Evolutionary conservation across 1,284 basidiomycete species (phyloP).

Genomic region (Fomitopsis palustris): DNA sequence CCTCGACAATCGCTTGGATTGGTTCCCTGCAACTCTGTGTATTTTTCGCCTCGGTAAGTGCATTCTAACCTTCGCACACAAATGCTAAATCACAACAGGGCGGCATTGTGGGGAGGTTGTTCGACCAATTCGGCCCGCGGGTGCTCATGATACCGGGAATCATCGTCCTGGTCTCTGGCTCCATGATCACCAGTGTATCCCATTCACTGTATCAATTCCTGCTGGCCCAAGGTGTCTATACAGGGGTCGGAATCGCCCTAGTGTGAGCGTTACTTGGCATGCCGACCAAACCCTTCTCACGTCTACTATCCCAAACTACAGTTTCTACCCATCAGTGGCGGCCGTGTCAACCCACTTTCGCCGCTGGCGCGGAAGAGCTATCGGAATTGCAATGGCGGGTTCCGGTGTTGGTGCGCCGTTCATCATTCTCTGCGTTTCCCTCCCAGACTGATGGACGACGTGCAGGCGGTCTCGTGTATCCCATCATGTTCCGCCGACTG

Average conservation of each 20-base stretch:
- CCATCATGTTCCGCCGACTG: constrained; percentile 58
- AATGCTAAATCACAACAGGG: constrained; percentile 19
- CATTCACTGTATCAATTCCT: constrained; percentile 35
- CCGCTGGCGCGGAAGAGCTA: constrained; percentile 52
- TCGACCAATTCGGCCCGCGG: constrained; percentile 34
- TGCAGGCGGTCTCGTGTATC: constrained; percentile 65
- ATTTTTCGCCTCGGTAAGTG: constrained; percentile 37
- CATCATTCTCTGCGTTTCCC: background rate
- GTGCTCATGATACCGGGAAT: constrained; percentile 30
- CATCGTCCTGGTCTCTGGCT: constrained; percentile 30
- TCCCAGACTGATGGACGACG: background rate
- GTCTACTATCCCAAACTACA: constrained; percentile 2
- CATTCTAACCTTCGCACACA: background rate
- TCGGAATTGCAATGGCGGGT: constrained; percentile 41
- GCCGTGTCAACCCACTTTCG: constrained; percentile 48
- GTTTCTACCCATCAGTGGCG: constrained; percentile 27
- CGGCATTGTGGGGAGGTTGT: constrained; percentile 29
- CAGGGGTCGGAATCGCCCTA: constrained; percentile 33
- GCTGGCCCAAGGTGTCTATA: constrained; percentile 34
- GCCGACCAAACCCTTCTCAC: background rate
- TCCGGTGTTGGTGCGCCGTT: constrained; percentile 26
- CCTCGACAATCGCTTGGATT: constrained; percentile 45
- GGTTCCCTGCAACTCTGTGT: constrained; percentile 41
- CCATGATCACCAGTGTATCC: constrained; percentile 37
- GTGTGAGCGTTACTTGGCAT: too few relatives aligned